Evolutionary conservation across 2,329 filamentous ascomycete species (phyloP).

Genomic region (Aureobasidium sp.): DNA sequence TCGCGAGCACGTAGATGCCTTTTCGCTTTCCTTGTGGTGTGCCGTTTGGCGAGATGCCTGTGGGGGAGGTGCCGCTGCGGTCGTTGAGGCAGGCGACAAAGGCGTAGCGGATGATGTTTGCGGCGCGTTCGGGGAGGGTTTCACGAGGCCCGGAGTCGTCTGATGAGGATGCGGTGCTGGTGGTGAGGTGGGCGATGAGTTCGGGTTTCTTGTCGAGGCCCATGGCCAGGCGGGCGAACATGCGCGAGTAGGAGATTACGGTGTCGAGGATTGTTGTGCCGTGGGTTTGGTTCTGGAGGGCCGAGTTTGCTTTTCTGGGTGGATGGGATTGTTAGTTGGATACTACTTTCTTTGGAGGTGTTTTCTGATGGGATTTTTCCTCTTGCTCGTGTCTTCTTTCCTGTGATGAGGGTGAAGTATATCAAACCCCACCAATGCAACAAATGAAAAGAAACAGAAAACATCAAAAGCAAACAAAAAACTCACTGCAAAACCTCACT

Average conservation of each 20-base stretch:
- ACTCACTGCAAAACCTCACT: slow-evolving; percentile 66
- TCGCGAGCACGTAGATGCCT: slow-evolving; percentile 86
- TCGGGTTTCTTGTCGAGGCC: slow-evolving; percentile 73
- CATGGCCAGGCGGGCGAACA: slow-evolving; percentile 75
- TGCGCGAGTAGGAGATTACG: slow-evolving; percentile 70
- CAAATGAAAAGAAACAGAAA: not conserved
- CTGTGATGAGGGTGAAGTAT: not conserved
- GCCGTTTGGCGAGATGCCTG: slow-evolving; percentile 43
- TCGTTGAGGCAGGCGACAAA: slow-evolving; percentile 87
- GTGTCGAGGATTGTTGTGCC: slow-evolving; percentile 76
- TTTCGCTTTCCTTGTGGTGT: slow-evolving; percentile 74
- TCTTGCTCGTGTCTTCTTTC: not conserved
- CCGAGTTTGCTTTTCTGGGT: slow-evolving; percentile 67
- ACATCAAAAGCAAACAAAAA: not conserved
- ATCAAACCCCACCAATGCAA: not conserved
- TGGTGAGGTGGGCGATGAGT: slow-evolving; percentile 56
- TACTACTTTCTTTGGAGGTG: not conserved
- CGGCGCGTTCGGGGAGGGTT: slow-evolving; percentile 77
- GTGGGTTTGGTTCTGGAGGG: slow-evolving; percentile 68
- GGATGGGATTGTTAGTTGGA: not conserved
- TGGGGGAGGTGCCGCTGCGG: slow-evolving; percentile 52
- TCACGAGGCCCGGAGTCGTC: slow-evolving; percentile 59
- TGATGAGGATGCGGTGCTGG: not conserved
- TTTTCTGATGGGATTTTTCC: not conserved
- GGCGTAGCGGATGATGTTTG: slow-evolving; percentile 80